Conservation (phyloP, 2,329 filamentous ascomycete genomes). For the Zymoseptoria ardabiliae region DNA sequence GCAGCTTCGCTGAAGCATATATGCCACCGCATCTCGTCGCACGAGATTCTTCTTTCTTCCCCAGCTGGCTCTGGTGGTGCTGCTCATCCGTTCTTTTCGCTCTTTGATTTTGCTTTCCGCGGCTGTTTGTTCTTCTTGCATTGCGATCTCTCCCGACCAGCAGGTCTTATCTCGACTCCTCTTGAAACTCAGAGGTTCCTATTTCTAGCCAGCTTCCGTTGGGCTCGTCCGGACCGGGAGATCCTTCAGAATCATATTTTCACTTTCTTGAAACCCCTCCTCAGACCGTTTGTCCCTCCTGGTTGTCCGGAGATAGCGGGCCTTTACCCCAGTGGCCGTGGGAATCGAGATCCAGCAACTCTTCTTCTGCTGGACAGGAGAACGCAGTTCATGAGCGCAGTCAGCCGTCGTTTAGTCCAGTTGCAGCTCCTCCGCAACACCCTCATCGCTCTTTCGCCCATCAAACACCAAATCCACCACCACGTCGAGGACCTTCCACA, state of each 20-base stretch:
- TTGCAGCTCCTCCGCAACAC: neutral
- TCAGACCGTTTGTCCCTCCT: neutral
- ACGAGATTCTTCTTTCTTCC: neutral
- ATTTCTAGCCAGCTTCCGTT: neutral
- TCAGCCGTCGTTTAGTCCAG: neutral
- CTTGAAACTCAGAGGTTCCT: neutral
- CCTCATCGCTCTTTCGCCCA: neutral
- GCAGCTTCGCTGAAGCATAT: neutral
- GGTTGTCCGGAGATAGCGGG: neutral
- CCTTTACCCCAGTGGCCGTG: neutral
- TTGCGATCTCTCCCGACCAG: neutral
- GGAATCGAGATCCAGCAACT: neutral
- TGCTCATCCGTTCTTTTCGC: neutral
- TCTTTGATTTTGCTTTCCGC: neutral
- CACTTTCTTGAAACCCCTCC: neutral
- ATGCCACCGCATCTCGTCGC: neutral
- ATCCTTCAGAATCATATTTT: neutral
- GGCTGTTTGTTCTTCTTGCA: neutral
- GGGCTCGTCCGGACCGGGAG: neutral
- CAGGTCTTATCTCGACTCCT: neutral
- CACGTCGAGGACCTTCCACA: neutral
- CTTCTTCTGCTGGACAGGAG: conserved; percentile 1
- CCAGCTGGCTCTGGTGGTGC: neutral
- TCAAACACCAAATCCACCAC: neutral
- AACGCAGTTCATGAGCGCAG: neutral